phyloP scores from a whole-genome alignment of 176 grass and related monocot genomes.

The Pontederia paniculata region DNA sequence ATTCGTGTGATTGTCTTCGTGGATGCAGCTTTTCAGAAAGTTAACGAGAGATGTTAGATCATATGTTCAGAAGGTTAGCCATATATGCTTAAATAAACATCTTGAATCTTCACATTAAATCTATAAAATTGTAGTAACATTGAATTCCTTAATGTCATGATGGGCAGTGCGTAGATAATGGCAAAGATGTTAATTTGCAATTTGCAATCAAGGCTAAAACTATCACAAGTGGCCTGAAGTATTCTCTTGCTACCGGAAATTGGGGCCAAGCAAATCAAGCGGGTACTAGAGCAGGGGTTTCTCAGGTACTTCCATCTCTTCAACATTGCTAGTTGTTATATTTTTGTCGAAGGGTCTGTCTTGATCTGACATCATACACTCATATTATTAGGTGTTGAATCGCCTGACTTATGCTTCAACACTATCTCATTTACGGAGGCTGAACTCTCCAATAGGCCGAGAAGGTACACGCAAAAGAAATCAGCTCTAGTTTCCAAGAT shows the following conservation, averaged over 20 bases:
- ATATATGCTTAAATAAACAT: constrained; percentile 13
- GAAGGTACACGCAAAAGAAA: constrained; percentile 40
- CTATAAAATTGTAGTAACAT: constrained; percentile 20
- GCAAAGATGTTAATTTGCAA: constrained; percentile 99
- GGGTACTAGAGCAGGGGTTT: constrained; percentile 55
- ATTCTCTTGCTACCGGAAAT: constrained; percentile 13
- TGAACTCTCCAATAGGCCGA: constrained; percentile 98
- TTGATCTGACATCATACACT: not conserved
- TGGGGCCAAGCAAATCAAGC: constrained; percentile 18
- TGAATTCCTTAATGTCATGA: constrained; percentile 18
- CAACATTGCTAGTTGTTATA: not conserved
- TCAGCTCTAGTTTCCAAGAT: not conserved
- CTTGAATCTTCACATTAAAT: not conserved
- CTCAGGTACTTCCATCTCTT: constrained; percentile 40
- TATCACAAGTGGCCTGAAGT: constrained; percentile 61
- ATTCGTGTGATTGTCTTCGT: constrained; percentile 2
- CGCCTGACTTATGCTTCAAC: constrained; percentile 95
- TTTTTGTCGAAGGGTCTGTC: not conserved
- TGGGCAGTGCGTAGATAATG: constrained; percentile 86
- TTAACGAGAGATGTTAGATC: constrained; percentile 96
- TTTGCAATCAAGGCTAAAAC: constrained; percentile 99
- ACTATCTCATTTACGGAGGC: constrained; percentile 86
- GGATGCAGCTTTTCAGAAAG: constrained; percentile 93
- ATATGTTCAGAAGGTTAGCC: constrained; percentile 90
- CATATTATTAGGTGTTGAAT: constrained; percentile 74